These are phyloP conservation scores for Fistulinella cinereoalba DNA, from an alignment of 1,284 basidiomycete genomes.

Conservation along the genomic window DNA sequence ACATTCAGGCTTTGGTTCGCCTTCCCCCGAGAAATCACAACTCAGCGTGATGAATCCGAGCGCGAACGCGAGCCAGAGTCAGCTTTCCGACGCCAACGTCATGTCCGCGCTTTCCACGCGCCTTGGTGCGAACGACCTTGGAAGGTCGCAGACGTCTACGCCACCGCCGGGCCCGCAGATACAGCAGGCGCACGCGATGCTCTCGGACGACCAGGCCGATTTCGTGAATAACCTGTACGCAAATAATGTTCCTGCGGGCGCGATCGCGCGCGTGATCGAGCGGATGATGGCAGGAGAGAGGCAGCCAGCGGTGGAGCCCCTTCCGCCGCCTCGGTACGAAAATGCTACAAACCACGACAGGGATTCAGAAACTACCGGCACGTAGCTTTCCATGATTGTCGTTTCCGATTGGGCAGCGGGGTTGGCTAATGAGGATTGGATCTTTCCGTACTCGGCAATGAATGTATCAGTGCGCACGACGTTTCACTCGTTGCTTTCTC, in stretches of 20 bases:
- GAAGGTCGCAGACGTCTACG: neutral
- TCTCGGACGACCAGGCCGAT: conserved; percentile 19
- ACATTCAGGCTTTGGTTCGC: neutral
- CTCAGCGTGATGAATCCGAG: neutral
- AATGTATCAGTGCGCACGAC: too few species aligned
- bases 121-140: neutral
- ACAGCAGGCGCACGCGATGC: conserved; percentile 9
- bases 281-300: neutral
- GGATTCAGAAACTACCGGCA: too few species aligned
- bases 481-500: too few species aligned
- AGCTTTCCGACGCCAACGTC: neutral
- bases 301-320: neutral
- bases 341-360: too few species aligned
- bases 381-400: too few species aligned
- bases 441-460: too few species aligned
- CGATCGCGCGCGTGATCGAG: conserved; percentile 22
- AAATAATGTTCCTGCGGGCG: conserved; percentile 19
- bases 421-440: too few species aligned
- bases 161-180: neutral
- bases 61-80: neutral
- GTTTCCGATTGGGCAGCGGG: too few species aligned
- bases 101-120: neutral
- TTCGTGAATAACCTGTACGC: conserved; percentile 13
- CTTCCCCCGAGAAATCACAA: conserved; percentile 2
- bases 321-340: conserved; percentile 16